Evolutionary conservation across 1,284 basidiomycete genomes (phyloP).

Genomic region (Apiotrichum mycotoxinovorans): DNA sequence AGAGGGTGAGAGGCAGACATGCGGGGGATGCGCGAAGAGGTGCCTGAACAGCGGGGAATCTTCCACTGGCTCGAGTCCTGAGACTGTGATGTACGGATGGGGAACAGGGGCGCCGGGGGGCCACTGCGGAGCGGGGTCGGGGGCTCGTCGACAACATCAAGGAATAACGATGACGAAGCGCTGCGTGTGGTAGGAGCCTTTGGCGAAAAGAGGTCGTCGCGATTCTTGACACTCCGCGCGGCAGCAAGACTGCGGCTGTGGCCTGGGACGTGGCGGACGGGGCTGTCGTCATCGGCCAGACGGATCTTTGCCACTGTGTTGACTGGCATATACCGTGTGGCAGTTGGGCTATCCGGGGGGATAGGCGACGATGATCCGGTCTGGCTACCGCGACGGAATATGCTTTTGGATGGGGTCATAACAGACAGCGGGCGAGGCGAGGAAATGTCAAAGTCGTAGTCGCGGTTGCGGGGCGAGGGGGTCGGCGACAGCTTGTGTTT

Average conservation of each 20-base stretch:
- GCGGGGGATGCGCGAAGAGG: constrained; percentile 25
- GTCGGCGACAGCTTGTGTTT: constrained; percentile 47
- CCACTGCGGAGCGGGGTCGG: constrained; percentile 3
- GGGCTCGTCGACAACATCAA: constrained; percentile 12
- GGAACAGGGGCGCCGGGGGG: constrained; percentile 31
- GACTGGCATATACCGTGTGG: constrained; percentile 28
- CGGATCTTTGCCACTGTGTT: constrained; percentile 40
- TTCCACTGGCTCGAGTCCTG: constrained; percentile 28
- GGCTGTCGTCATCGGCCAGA: constrained; percentile 41
- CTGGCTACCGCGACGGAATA: constrained; percentile 1
- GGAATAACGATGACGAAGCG: constrained; percentile 5
- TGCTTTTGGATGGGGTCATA: background rate
- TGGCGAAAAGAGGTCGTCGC: constrained; percentile 22
- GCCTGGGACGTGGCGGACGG: constrained; percentile 41
- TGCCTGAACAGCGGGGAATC: background rate
- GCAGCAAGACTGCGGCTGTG: constrained; percentile 36
- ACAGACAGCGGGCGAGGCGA: constrained; percentile 30
- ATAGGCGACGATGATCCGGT: constrained; percentile 28
- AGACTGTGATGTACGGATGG: constrained; percentile 34
- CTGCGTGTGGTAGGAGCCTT: constrained; percentile 5
- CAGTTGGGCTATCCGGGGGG: constrained; percentile 37
- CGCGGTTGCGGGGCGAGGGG: constrained; percentile 33
- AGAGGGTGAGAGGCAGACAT: constrained; percentile 32
- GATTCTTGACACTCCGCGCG: constrained; percentile 5
- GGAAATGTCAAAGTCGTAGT: constrained; percentile 49